Evolutionary conservation across 768 basidiomycete species (phyloP).

Genomic region (Pulveroboletus ravenelii): DNA sequence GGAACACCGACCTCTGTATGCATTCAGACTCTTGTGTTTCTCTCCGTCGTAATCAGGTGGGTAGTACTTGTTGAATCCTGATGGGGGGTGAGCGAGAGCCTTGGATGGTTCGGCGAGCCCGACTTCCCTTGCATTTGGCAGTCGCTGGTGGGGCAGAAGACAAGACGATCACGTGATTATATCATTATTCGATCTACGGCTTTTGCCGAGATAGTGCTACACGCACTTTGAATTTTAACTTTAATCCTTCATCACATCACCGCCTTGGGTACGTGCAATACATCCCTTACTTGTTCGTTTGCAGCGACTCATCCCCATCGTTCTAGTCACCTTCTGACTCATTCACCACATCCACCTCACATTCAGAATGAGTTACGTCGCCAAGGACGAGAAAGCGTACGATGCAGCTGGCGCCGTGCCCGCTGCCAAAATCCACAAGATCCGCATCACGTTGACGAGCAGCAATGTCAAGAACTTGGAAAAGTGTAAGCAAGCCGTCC

Average conservation of each 20-base stretch:
- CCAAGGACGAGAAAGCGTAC: constrained; percentile 97
- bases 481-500: constrained; percentile 64
- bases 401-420: constrained; percentile 89
- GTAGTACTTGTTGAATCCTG: constrained; percentile 77
- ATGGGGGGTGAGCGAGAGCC: constrained; percentile 5
- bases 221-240: constrained; percentile 18
- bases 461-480: constrained; percentile 98
- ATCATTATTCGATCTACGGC: constrained; percentile 12
- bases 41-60: constrained; percentile 72
- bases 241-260: constrained; percentile 32
- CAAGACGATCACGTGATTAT: background rate
- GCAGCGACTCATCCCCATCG: background rate
- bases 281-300: background rate
- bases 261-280: constrained; percentile 27
- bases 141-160: background rate
- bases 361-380: constrained; percentile 92
- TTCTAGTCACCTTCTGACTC: constrained; percentile 80
- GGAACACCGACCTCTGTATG: constrained; percentile 54
- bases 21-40: constrained; percentile 68
- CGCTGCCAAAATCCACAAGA: constrained; percentile 95
- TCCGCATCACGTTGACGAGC: constrained; percentile 97
- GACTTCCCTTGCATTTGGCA: constrained; percentile 40
- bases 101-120: background rate
- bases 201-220: constrained; percentile 4
- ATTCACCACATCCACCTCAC: constrained; percentile 27